Conservation (phyloP, 345 rosid species). For the Brassica rapa region DNA sequence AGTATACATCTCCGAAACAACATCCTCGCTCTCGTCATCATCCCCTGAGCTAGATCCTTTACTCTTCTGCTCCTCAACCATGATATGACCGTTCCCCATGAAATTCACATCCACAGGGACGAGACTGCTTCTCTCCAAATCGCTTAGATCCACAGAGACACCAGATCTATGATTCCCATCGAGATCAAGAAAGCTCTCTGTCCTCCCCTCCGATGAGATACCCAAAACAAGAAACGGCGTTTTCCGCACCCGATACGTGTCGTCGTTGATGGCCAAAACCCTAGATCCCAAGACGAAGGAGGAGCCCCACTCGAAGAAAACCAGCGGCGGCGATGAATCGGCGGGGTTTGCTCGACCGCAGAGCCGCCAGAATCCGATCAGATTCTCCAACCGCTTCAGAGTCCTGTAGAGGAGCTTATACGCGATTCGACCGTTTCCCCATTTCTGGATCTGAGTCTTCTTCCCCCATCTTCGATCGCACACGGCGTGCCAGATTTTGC, state of each 20-base stretch:
- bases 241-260: conserved; percentile 51
- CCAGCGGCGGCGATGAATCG: conserved; percentile 52
- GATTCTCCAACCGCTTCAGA: conserved; percentile 60
- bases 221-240: conserved; percentile 67
- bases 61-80: conserved; percentile 51
- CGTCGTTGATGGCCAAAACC: conserved; percentile 52
- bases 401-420: conserved; percentile 66
- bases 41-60: conserved; percentile 52
- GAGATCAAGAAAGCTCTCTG: conserved; percentile 56
- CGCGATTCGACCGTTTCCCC: conserved; percentile 70
- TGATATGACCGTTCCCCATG: conserved; percentile 61
- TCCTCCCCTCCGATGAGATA: conserved; percentile 57
- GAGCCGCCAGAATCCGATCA: conserved; percentile 93
- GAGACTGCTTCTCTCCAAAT: conserved; percentile 45
- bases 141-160: conserved; percentile 21
- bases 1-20: conserved; percentile 66
- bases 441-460: conserved; percentile 64
- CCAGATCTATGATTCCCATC: conserved; percentile 41
- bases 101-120: conserved; percentile 71
- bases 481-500: conserved; percentile 70
- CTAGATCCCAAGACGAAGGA: conserved; percentile 67
- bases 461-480: conserved; percentile 83
- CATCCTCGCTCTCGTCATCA: conserved; percentile 49
- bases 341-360: conserved; percentile 52
- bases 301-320: conserved; percentile 87